Base-by-base conservation (phyloP, 2,329 filamentous ascomycete species). In the Ascosphaera pollenicola region DNA sequence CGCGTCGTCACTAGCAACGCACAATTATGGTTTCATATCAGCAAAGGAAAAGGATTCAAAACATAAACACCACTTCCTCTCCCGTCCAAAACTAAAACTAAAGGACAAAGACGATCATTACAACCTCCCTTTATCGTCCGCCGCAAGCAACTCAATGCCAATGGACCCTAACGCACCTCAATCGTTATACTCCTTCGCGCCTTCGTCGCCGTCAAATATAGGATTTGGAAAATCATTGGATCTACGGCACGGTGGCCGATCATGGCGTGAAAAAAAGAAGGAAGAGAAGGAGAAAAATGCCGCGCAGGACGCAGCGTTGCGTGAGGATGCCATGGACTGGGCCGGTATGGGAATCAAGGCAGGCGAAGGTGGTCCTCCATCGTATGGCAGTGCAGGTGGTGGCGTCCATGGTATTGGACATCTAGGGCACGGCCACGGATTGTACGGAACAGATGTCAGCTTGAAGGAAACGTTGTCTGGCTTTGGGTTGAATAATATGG, bases 221-320 rank as follows among this genome's bases (percentile, higher is more conserved):
- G 57, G 67, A 1, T 92, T 95, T 53, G 68, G 75, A 30, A 91
- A 89, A 58, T 78, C 77, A 2, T 62, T 87, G 35, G 81, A 87
- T 55, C 60, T 87, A 18, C 67, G 81, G 39, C 80, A 87, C 58
- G 81, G 78, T 34, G 80, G 76, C 1, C 69, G 78, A 34, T 78
- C 75, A 5, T 57, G 85, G 36, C 70, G 79, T 30, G 83, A 93
- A 52, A 92, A 87, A 63, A 78, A 77, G 54, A 76, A 78, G 47
- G 75, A 80, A 44, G 77, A 81, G 45, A 73, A 75, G 46, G 66
- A 41, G 15, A 44, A 46, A 39, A 46, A 49, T 16, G 42, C 41
- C 15, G 42, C 43, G 4, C 41, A 44, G 3, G 44, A 44, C 18
- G 41, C 43, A 28, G 36, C 37, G n/a, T 37, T 40, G 18, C 40